Evolutionary conservation across 495 filamentous ascomycete species (phyloP), one percentile per base, ranked within the genome.

Genomic region (Aspergillus panamensis): DNA sequence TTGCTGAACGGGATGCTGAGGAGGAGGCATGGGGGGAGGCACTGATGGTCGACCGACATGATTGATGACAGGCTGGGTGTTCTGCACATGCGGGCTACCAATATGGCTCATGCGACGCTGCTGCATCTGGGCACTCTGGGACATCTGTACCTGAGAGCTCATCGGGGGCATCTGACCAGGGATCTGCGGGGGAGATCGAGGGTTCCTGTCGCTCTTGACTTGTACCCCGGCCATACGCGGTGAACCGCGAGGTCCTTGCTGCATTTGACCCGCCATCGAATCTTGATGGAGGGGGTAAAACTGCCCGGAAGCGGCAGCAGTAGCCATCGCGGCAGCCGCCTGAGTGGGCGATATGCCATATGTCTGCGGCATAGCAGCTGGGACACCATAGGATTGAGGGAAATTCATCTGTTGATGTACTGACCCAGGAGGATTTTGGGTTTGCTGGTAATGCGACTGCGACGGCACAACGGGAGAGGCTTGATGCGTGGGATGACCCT

Each of bases 291-390:
- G 64, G 10, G 74, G 73, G 50, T 77, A 76, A 58, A 79, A 81
- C 53, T 77, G 77, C 7, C 80, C 80, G 13, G 80, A 80, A 0
- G 80, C 80, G 7, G 80, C 80, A 12, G 80, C 80, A 3, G 79
- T 83, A 12, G 80, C 80, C 78, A 82, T 83, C 7, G 80, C 80
- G 51, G 80, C 80, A 53, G 80, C 80, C 13, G 79, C 78, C 62
- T 81, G 78, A 3, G 73, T 75, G n/a, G 78, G 69, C 31, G 80
- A 80, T 52, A 81, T 78, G 10, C 75, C 77, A 56, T 81, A 81
- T 19, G 61, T 59, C 53, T 78, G 76, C 6, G 73, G 73, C 76
- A 83, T 82, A 17, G 71, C 70, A 0, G 75, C 48, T 9, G 77
- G 59, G 30, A 80, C 78, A 16, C 74, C 77, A 56, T 81, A 82